Evolutionary conservation across 257 asterid genomes (phyloP).

Genomic region (Cruciata laevipes): DNA sequence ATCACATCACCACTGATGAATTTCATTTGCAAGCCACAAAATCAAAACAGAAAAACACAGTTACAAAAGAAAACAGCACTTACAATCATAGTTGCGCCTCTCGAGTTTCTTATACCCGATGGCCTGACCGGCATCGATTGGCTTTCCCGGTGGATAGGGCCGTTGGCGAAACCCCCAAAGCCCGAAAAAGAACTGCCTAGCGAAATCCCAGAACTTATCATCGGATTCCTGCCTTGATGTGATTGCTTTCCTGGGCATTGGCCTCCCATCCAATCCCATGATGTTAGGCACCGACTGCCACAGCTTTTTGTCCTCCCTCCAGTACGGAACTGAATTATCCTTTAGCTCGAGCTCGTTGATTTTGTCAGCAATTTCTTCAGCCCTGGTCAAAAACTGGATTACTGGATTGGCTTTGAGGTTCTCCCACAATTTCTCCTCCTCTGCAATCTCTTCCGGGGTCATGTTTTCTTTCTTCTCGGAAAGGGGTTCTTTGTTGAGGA

Average conservation of each 20-base stretch:
- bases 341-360: conserved; percentile 69
- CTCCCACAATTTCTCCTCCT: conserved; percentile 77
- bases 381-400: conserved; percentile 57
- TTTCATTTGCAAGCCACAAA: background rate
- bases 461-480: conserved; percentile 71
- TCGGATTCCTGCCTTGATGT: conserved; percentile 49
- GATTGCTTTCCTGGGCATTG: conserved; percentile 94
- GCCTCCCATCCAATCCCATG: conserved; percentile 91
- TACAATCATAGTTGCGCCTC: conserved; percentile 80
- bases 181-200: conserved; percentile 91
- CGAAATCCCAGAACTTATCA: conserved; percentile 96
- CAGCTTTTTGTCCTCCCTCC: conserved; percentile 59
- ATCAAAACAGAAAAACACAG: background rate
- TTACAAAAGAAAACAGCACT: conserved; percentile 17
- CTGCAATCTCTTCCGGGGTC: conserved; percentile 63
- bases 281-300: conserved; percentile 95
- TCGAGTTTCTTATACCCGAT: conserved; percentile 89
- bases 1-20: conserved; percentile 5
- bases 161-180: conserved; percentile 97
- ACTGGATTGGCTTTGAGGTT: conserved; percentile 64
- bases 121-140: conserved; percentile 91
- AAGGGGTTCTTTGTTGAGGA: conserved; percentile 61
- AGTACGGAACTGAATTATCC: conserved; percentile 58
- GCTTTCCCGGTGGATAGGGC: conserved; percentile 91
- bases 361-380: conserved; percentile 76